These are phyloP conservation scores for Alternaria arborescens DNA, from an alignment of 2,329 filamentous ascomycete species.

Conservation along the genomic window DNA sequence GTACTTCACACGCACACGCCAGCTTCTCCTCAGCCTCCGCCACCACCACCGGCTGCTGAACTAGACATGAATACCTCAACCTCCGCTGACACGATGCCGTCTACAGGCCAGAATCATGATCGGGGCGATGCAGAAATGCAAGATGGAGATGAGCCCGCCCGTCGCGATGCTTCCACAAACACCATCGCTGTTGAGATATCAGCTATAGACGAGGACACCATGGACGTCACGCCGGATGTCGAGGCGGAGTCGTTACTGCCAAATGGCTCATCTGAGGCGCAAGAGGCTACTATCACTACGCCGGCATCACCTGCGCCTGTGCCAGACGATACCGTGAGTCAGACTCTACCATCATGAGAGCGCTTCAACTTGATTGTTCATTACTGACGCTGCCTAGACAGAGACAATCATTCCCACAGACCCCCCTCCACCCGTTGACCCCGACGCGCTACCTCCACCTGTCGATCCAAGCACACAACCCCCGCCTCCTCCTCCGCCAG, in stretches of 20 bases:
- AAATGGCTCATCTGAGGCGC: conserved; percentile 29
- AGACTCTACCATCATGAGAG: background rate
- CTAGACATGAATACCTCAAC: conserved; percentile 48
- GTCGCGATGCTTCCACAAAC: conserved; percentile 19
- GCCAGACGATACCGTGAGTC: conserved; percentile 27
- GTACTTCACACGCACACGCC: conserved; percentile 38
- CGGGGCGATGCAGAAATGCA: conserved; percentile 49
- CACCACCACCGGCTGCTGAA: conserved; percentile 34
- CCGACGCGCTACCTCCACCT: conserved; percentile 19
- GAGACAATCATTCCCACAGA: conserved; percentile 26
- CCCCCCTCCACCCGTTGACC: conserved; percentile 36
- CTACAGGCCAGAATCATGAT: conserved; percentile 48
- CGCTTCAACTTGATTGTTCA: background rate
- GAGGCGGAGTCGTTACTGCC: conserved; percentile 36
- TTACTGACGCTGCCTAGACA: conserved; percentile 14
- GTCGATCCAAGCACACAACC: conserved; percentile 35
- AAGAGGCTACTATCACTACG: conserved; percentile 20
- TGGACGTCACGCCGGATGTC: conserved; percentile 51
- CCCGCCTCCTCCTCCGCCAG: conserved; percentile 45
- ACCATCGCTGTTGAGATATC: conserved; percentile 42
- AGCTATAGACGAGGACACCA: conserved; percentile 47
- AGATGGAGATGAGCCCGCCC: conserved; percentile 30
- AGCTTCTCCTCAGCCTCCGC: conserved; percentile 24
- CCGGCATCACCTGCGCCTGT: conserved; percentile 30
- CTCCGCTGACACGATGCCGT: conserved; percentile 42